Base-by-base conservation (phyloP, 2,329 filamentous ascomycete species). In the Rutstroemia sp. region DNA sequence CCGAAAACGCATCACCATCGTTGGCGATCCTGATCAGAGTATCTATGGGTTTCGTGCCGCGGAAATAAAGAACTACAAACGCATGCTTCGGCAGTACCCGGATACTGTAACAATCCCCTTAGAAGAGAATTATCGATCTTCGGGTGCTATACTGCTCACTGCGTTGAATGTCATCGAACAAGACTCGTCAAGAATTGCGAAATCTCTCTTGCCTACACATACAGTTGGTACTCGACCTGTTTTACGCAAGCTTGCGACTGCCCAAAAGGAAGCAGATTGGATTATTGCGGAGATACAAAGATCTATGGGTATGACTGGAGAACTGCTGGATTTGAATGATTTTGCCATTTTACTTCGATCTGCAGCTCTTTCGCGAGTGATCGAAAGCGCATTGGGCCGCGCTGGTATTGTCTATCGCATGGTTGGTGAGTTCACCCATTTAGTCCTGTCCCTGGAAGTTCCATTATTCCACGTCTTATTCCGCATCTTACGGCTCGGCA, bases 11-110 rank as follows among this genome's bases (percentile, higher is more conserved):
- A 92, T 97, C 63, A 97, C 92, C 0, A 89, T 96, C 58, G 94
- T 99, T 4, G 94, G 92, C 36, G 92, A 99, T 68, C 92, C 94
- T 0, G 94, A 99, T 69, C 92, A 99, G 71, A 96, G 92, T 69
- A 99, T 99, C 57, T 99, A 97, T 69, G 89, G 92, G 19, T 99
- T 95, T 78, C 86, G 92, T 19, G 92, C 90, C 7, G 92, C 94
- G 9, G 92, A 99, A 70, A 89, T 92, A 63, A 87, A 87, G 68
- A 99, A 97, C 65, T 77, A 97, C 48, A 81, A 82, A 61, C 83
- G 88, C 2, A 84, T 99, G 76, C 81, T 90, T 52, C 76, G 76
- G 44, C 84, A 89, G 57, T 96, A 88, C 67, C 85, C 85, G 0
- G 80, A 87, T 25, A 94, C 91, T 0, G 80, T 90, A 4, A 87